Conservation (phyloP, 2,329 filamentous ascomycete species). For the Colletotrichum sp. region DNA sequence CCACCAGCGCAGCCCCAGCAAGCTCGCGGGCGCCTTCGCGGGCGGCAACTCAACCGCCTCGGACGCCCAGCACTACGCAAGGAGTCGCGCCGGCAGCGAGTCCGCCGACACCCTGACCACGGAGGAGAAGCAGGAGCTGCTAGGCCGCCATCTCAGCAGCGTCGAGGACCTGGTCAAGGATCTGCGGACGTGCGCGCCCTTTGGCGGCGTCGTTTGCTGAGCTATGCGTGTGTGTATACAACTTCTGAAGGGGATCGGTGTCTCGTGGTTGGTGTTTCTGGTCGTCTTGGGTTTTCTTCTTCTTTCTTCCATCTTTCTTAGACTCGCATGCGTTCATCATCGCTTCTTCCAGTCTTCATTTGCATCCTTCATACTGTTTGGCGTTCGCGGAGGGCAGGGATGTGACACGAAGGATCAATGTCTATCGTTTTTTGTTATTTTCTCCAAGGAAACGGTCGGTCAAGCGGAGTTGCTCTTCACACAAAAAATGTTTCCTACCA, state of each 20-base stretch:
- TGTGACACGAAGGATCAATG: neutral
- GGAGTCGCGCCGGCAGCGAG: conserved; percentile 39
- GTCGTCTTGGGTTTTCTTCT: conserved; percentile 12
- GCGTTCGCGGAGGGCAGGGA: conserved; percentile 17
- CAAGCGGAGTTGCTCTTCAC: neutral
- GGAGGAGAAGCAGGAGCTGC: conserved; percentile 80
- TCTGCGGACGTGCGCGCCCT: conserved; percentile 78
- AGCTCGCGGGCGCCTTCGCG: conserved; percentile 65
- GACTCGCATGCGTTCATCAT: neutral
- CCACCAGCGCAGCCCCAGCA: conserved; percentile 72
- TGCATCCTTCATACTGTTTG: conserved; percentile 13
- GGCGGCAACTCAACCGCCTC: conserved; percentile 32
- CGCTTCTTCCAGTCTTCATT: neutral
- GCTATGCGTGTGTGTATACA: neutral
- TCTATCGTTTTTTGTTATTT: neutral
- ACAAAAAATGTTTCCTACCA: neutral
- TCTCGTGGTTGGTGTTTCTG: neutral
- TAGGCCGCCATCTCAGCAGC: conserved; percentile 80
- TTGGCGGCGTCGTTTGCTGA: conserved; percentile 64
- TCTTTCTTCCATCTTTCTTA: neutral
- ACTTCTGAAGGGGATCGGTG: neutral
- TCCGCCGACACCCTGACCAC: conserved; percentile 65
- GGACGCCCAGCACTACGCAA: conserved; percentile 34
- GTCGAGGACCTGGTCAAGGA: conserved; percentile 88
- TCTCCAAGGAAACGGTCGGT: neutral